Evolutionary conservation across 2,329 filamentous ascomycete genomes (phyloP), one percentile per base, ranked within the genome.

Genomic region (Ophiocordyceps polyrhachis-furcata): DNA sequence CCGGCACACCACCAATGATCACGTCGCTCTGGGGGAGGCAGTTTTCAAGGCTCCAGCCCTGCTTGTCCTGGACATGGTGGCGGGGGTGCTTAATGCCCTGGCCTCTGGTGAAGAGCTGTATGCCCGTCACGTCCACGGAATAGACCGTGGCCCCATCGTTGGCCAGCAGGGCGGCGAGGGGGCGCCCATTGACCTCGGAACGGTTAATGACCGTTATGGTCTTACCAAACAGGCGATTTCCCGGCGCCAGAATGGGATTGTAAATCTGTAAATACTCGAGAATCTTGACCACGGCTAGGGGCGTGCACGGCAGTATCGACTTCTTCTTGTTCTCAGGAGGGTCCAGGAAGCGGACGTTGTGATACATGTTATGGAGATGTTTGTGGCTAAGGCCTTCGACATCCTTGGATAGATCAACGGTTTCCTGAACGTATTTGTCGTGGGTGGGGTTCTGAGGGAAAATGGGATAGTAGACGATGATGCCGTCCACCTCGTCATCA

Each of bases 361-460:
- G 84, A 67, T 96, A 98, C 88, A 98, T 95, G 73, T 98, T 98
- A 75, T 89, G 88, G 58, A 96, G 82, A 66, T 96, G 88, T 58
- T 80, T 81, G 64, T 95, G 89, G 54, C 82, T 86, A 47, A 98
- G 76, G 32, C 91, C 91, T 64, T 98, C 91, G 52, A 98, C 89
- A 57, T 98, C 91, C 65, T 98, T 96, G 62, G 74, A 67, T 40
- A 94, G 73, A 46, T 85, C 79, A 46, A 95, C 87, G 3, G 93
- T 85, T 66, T 95, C 88, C 66, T 96, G 89, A 52, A 98, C 78
- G 62, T 96, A 96, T 62, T 84, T 83, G 64, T 98, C 91, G 63
- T 94, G 86, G 25, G 77, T 74, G 44, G 80, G 81, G 66, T 87
- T 83, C 63, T 69, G 67, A 15, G 72, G 71, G 62, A 95, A 96